These are phyloP conservation scores for Sporothrix pseudoabietina DNA, from an alignment of 2,329 filamentous ascomycete genomes.

Conservation along the genomic window DNA sequence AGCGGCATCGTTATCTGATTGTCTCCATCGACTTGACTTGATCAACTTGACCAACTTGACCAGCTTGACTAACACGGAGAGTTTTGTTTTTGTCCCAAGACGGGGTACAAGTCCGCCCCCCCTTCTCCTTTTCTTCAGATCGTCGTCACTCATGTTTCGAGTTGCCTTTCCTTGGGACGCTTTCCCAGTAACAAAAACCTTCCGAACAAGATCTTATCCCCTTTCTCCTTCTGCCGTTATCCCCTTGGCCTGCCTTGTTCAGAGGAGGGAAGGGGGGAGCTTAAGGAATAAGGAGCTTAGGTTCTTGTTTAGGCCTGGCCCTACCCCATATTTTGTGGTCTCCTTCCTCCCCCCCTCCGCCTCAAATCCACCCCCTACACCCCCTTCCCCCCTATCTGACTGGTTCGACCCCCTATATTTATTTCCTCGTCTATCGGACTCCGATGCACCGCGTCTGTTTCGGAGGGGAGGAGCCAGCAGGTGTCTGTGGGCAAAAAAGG, in stretches of 20 bases:
- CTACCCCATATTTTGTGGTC: slow-evolving; percentile 21
- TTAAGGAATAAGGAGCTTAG: not conserved
- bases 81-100: not conserved
- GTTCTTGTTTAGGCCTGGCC: not conserved
- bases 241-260: not conserved
- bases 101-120: not conserved
- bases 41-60: not conserved
- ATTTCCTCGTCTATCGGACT: slow-evolving; percentile 19
- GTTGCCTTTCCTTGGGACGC: not conserved
- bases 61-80: slow-evolving; percentile 1
- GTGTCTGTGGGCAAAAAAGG: not conserved
- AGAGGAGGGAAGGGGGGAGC: too few relatives aligned
- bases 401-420: not conserved
- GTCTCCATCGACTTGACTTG: not conserved
- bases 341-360: not conserved
- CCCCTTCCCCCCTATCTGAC: not conserved
- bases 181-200: not conserved
- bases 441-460: slow-evolving; percentile 12
- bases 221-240: slow-evolving; percentile 12
- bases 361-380: not conserved
- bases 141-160: slow-evolving; percentile 13
- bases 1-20: slow-evolving; percentile 2
- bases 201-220: not conserved
- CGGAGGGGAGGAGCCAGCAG: not conserved
- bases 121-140: slow-evolving; percentile 11